Conservation (phyloP, 257 asterid species). For the Penstemon davidsonii region DNA sequence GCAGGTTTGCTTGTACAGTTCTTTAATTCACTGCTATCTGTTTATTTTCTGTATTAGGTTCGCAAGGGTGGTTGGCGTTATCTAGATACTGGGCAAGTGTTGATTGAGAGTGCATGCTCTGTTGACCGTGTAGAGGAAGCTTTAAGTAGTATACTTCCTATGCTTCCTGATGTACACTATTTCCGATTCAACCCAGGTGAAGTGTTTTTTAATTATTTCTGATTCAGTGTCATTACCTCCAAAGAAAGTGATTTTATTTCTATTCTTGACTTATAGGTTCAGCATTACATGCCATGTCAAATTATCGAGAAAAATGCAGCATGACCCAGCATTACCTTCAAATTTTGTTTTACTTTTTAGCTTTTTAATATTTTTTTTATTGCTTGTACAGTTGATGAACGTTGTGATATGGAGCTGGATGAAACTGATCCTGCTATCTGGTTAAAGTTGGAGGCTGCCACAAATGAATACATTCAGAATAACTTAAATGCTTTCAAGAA, state of each 20-base stretch:
- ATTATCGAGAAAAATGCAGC: background rate
- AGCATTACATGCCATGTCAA: background rate
- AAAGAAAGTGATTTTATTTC: constrained; percentile 8
- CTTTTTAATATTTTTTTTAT: constrained; percentile 15
- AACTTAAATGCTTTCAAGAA: constrained; percentile 65
- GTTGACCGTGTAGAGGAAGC: constrained; percentile 99
- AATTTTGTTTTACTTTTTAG: background rate
- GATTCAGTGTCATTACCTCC: constrained; percentile 2
- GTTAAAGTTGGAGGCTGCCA: constrained; percentile 83
- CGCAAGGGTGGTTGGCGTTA: constrained; percentile 99
- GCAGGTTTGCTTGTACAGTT: constrained; percentile 9
- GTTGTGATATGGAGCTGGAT: constrained; percentile 98
- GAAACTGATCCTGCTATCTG: constrained; percentile 96
- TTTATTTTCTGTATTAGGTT: constrained; percentile 50
- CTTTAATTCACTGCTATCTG: constrained; percentile 19
- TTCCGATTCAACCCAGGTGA: constrained; percentile 98
- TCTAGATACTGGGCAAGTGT: constrained; percentile 92
- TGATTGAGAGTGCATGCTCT: constrained; percentile 98
- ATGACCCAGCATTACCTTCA: background rate
- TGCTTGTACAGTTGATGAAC: constrained; percentile 77
- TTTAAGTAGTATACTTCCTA: constrained; percentile 83
- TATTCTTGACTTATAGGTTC: constrained; percentile 5
- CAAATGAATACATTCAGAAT: constrained; percentile 75
- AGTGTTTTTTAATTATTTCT: background rate
- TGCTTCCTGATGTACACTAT: constrained; percentile 93